phyloP scores from a whole-genome alignment of 2,329 filamentous ascomycete species.

The Aspergillus fumigatiaffinis region DNA sequence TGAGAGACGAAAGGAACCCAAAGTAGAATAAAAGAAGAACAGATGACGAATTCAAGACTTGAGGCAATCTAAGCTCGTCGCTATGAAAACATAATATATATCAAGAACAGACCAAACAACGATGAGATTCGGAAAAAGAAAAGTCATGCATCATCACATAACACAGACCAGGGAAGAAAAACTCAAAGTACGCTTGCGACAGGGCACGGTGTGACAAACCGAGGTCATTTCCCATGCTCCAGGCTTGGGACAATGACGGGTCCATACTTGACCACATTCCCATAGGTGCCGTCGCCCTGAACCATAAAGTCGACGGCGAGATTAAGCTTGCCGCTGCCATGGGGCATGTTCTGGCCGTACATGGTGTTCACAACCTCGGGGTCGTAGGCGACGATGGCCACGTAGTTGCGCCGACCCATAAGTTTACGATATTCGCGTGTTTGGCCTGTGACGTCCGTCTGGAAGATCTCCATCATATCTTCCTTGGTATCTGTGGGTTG shows the following conservation, averaged over 20 bases:
- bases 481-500: slow-evolving; percentile 86
- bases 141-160: background rate
- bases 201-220: background rate
- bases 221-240: slow-evolving; percentile 62
- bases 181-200: background rate
- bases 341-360: slow-evolving; percentile 30
- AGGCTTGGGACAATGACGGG: slow-evolving; percentile 90
- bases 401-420: slow-evolving; percentile 90
- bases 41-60: background rate
- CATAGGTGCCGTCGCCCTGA: slow-evolving; percentile 80
- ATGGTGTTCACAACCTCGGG: slow-evolving; percentile 65
- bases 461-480: slow-evolving; percentile 99
- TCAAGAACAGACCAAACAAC: background rate
- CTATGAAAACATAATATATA: background rate
- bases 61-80: background rate
- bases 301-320: slow-evolving; percentile 96
- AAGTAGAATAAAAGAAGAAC: background rate
- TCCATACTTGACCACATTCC: slow-evolving; percentile 86
- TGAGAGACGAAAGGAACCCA: background rate
- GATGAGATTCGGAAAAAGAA: background rate
- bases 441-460: slow-evolving; percentile 82
- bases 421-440: slow-evolving; percentile 81
- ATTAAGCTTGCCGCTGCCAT: slow-evolving; percentile 59
- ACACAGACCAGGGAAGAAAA: background rate
- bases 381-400: slow-evolving; percentile 90